Percentiles rank a stretch among this genome's conserved stretches.
These are phyloP conservation scores for Ceratocystis destructans DNA, from an alignment of 2,329 filamentous ascomycete genomes.

Conservation along the genomic window DNA sequence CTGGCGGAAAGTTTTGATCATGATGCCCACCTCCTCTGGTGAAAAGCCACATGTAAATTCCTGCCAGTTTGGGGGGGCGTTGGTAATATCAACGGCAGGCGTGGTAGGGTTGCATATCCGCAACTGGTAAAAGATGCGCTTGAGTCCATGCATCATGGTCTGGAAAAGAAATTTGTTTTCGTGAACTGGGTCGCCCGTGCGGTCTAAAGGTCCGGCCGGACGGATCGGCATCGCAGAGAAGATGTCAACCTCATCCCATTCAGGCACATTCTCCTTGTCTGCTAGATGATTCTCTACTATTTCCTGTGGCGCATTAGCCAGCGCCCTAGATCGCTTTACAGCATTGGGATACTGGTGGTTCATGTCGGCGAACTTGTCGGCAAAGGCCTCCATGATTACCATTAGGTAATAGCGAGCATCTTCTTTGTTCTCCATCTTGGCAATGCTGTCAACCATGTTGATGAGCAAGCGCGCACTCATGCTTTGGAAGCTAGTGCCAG, in stretches of 20 bases:
- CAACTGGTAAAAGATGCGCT: constrained; percentile 80
- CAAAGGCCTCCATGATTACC: constrained; percentile 95
- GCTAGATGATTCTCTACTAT: constrained; percentile 74
- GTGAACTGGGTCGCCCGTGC: constrained; percentile 75
- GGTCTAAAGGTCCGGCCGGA: constrained; percentile 69
- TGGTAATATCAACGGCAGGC: constrained; percentile 55
- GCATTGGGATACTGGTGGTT: constrained; percentile 92
- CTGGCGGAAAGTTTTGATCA: constrained; percentile 94
- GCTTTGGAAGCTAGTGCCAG: constrained; percentile 95
- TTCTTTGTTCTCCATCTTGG: constrained; percentile 80
- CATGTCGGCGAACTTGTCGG: constrained; percentile 96
- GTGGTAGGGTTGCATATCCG: constrained; percentile 62
- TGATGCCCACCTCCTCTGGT: constrained; percentile 89
- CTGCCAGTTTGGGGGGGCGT: constrained; percentile 78
- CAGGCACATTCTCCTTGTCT: constrained; percentile 64
- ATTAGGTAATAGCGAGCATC: constrained; percentile 92
- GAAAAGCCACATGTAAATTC: constrained; percentile 95
- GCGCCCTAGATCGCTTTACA: constrained; percentile 65
- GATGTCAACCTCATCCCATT: constrained; percentile 98
- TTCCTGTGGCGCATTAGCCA: constrained; percentile 39
- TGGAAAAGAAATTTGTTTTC: constrained; percentile 98
- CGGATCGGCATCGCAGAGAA: constrained; percentile 84
- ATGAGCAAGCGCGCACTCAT: constrained; percentile 96
- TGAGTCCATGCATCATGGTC: constrained; percentile 87
- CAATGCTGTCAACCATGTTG: constrained; percentile 97